Conservation (phyloP, 768 basidiomycete genomes). For the Leucosporidium creatinivorum region DNA sequence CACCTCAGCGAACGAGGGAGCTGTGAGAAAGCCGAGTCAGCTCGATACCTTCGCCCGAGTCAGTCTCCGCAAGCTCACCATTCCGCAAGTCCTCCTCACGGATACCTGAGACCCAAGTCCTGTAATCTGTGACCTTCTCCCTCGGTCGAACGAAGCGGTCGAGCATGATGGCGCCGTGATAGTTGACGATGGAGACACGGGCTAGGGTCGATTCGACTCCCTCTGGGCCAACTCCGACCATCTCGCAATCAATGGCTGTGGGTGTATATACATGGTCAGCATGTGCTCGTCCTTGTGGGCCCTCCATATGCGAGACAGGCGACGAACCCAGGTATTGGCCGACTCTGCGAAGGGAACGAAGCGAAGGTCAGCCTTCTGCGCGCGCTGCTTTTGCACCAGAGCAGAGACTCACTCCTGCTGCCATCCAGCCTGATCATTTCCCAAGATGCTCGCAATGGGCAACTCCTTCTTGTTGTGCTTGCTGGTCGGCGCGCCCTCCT, state of each 20-base stretch:
- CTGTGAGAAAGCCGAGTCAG: slow-evolving; percentile 44
- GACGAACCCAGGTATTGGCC: slow-evolving; percentile 25
- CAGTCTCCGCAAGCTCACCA: slow-evolving; percentile 44
- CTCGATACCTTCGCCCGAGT: not conserved
- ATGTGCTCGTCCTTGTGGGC: not conserved
- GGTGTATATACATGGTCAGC: slow-evolving; percentile 46
- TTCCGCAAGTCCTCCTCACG: slow-evolving; percentile 63
- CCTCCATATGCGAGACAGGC: too few species aligned
- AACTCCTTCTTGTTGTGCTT: slow-evolving; percentile 17
- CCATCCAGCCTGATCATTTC: slow-evolving; percentile 16
- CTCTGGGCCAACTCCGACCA: slow-evolving; percentile 89
- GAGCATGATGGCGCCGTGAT: slow-evolving; percentile 65
- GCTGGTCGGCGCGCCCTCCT: not conserved
- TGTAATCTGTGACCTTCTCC: slow-evolving; percentile 84
- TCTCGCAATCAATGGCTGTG: slow-evolving; percentile 88
- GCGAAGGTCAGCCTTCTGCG: slow-evolving; percentile 10
- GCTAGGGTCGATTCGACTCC: slow-evolving; percentile 77
- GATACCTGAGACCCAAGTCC: slow-evolving; percentile 83
- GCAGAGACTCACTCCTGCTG: slow-evolving; percentile 22
- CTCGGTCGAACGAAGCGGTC: slow-evolving; percentile 81
- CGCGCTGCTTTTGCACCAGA: not conserved
- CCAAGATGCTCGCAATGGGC: slow-evolving; percentile 23
- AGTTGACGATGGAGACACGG: slow-evolving; percentile 84
- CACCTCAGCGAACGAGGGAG: slow-evolving; percentile 67
- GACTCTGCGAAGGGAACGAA: slow-evolving; percentile 7